Evolutionary conservation across 2,329 filamentous ascomycete genomes (phyloP).

Genomic region (Rhynchosporium secalis): DNA sequence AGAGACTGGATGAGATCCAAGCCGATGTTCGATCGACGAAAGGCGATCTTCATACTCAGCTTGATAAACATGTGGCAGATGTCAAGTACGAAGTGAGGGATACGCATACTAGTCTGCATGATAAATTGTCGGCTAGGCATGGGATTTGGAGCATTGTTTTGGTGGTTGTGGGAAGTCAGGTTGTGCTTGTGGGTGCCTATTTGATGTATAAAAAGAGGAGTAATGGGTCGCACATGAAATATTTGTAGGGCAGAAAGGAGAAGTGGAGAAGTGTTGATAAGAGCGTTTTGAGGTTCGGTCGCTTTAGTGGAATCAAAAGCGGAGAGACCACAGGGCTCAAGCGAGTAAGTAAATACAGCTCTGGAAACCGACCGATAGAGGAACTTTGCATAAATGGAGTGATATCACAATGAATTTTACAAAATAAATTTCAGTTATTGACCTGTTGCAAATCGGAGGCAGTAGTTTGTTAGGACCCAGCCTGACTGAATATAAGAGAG

Average conservation of each 20-base stretch:
- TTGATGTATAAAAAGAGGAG: slow-evolving; percentile 39
- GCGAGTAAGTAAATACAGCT: neutral
- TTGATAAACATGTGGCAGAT: slow-evolving; percentile 31
- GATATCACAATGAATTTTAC: too few species aligned
- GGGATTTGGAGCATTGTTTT: slow-evolving; percentile 20
- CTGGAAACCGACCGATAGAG: too few species aligned
- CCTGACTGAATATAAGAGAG: too few species aligned
- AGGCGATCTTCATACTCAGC: slow-evolving; percentile 45
- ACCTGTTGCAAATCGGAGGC: too few species aligned
- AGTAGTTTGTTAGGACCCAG: too few species aligned
- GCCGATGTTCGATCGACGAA: slow-evolving; percentile 59
- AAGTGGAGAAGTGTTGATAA: neutral
- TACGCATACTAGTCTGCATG: slow-evolving; percentile 27
- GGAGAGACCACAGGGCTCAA: neutral
- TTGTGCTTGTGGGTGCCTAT: slow-evolving; percentile 32
- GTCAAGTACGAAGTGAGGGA: slow-evolving; percentile 31
- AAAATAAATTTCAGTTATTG: too few species aligned
- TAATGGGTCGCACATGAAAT: slow-evolving; percentile 37
- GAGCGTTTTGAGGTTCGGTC: neutral
- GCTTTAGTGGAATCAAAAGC: too few species aligned
- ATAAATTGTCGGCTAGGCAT: slow-evolving; percentile 19
- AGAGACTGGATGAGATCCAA: slow-evolving; percentile 54
- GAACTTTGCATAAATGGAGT: too few species aligned
- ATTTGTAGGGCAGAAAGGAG: slow-evolving; percentile 29
- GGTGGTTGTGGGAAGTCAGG: slow-evolving; percentile 36